Conservation (phyloP, 345 rosid genomes). For the Lepidium sativum region DNA sequence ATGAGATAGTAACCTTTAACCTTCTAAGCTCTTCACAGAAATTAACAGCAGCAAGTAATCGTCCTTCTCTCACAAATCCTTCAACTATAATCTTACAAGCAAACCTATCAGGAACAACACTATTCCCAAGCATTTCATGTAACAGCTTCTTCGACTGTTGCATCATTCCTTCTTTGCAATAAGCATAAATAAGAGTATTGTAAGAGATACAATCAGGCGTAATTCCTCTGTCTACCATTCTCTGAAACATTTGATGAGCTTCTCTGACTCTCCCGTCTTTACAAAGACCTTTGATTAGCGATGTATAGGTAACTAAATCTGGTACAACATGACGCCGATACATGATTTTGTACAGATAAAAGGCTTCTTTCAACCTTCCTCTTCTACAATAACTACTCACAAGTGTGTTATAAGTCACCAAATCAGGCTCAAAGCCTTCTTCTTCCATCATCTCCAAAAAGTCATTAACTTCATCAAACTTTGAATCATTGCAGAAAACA, state of each 20-base stretch:
- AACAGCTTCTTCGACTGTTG: constrained; percentile 49
- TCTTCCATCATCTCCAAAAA: constrained; percentile 94
- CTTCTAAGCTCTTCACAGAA: constrained; percentile 59
- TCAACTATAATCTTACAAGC: constrained; percentile 52
- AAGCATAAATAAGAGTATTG: constrained; percentile 67
- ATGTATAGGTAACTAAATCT: constrained; percentile 72
- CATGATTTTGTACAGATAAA: constrained; percentile 76
- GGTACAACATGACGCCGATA: constrained; percentile 54
- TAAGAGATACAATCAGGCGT: constrained; percentile 54
- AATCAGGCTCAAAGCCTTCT: constrained; percentile 87
- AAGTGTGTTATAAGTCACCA: constrained; percentile 80
- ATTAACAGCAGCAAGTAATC: constrained; percentile 66
- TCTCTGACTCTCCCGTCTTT: constrained; percentile 61
- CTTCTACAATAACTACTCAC: constrained; percentile 66
- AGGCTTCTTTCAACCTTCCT: constrained; percentile 67
- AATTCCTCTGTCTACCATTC: constrained; percentile 60
- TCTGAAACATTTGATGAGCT: constrained; percentile 76
- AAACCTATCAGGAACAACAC: constrained; percentile 47
- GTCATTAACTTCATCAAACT: constrained; percentile 43
- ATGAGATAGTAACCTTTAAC: constrained; percentile 39
- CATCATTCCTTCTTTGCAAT: constrained; percentile 66
- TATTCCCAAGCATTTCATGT: constrained; percentile 58
- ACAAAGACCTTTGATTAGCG: constrained; percentile 75
- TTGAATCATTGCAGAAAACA: constrained; percentile 49
- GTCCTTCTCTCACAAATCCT: constrained; percentile 49